These are phyloP conservation scores for Nothophaeocryptopus gaeumannii DNA, from an alignment of 2,329 filamentous ascomycete species.

Conservation along the genomic window DNA sequence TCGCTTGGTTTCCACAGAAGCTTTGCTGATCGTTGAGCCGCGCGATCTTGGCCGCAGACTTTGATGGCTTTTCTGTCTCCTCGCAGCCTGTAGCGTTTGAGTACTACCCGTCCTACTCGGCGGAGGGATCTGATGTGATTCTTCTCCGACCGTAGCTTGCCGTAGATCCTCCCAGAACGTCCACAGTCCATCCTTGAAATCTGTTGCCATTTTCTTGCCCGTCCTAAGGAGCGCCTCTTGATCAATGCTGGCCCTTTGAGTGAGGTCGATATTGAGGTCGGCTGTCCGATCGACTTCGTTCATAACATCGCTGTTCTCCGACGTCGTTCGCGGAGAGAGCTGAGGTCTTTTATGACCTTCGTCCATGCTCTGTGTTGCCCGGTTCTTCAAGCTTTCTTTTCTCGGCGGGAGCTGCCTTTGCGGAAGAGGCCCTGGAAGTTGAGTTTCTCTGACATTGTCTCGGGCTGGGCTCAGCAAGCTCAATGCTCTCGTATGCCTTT, in stretches of 20 bases:
- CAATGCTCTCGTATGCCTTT: slow-evolving; percentile 62
- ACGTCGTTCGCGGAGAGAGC: slow-evolving; percentile 1
- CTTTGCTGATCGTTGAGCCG: slow-evolving; percentile 21
- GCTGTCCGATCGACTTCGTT: slow-evolving; percentile 4
- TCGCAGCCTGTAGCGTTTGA: slow-evolving; percentile 24
- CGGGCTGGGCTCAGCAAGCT: slow-evolving; percentile 72
- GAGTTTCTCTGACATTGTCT: slow-evolving; percentile 14
- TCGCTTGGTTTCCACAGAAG: slow-evolving; percentile 16
- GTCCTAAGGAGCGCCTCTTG: slow-evolving; percentile 54
- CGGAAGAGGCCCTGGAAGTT: slow-evolving; percentile 3
- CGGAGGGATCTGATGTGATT: slow-evolving; percentile 61
- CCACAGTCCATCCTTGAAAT: slow-evolving; percentile 85
- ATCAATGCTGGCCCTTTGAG: slow-evolving; percentile 39
- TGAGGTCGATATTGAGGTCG: slow-evolving; percentile 22
- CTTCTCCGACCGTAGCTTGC: slow-evolving; percentile 93
- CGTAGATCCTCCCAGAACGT: slow-evolving; percentile 94
- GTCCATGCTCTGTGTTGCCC: slow-evolving; percentile 11
- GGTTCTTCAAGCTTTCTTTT: slow-evolving; percentile 26
- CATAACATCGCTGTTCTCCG: slow-evolving; percentile 7
- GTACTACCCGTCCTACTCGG: slow-evolving; percentile 26
- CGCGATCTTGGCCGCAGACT: slow-evolving; percentile 23
- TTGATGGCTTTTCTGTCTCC: slow-evolving; percentile 30
- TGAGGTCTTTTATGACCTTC: slow-evolving; percentile 1
- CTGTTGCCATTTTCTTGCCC: slow-evolving; percentile 77
- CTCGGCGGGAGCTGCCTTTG: slow-evolving; percentile 20